Evolutionary conservation across 495 filamentous ascomycete species (phyloP), one percentile per base, ranked within the genome.

Genomic region (Penicillium daleae): DNA sequence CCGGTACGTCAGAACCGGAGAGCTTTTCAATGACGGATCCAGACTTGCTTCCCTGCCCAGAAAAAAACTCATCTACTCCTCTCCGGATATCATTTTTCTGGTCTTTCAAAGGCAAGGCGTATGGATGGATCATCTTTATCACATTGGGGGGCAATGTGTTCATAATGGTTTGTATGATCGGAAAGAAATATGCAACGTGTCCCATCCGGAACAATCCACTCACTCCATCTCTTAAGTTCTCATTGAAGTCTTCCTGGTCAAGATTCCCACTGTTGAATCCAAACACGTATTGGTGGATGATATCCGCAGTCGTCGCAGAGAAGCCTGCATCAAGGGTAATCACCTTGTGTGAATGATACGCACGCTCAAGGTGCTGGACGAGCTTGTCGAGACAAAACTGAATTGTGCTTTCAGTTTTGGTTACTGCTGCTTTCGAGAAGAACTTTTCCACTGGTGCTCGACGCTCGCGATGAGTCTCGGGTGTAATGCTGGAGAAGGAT

Each of bases 211-310:
- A 67, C 0, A 74, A 56, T 0, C 49, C 66, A 29, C 65, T 69
- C 33, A 72, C 22, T 19, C 67, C 70, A 40, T 74, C 72, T 48
- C 70, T 40, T 2, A 74, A 33, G 7, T 56, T 37, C 3, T 53
- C 63, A 22, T 71, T 69, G 57, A 74, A 72, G 9, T 63, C 65
- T 44, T 68, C 61, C 1, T 64, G 35, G n/a, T 76, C 71, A 2
- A 74, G 61, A 27, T 68, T 69, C 0, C 64, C 60, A 9, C 57
- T 63, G 52, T 70, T 59, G 24, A 61, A 54, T 3, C 73, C 71
- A 44, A 67, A 73, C 17, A n/a, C 64, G 42, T 75, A 74, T 27
- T 69, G 27, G 22, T 68, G 33, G 56, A 74, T 74, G 21, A 72
- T 60, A 37, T 76, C 73, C 24, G 69, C 55, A 2, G 71, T 71